Base-by-base conservation (phyloP, 75 land plant species). In the Ceratopteris richardii region DNA sequence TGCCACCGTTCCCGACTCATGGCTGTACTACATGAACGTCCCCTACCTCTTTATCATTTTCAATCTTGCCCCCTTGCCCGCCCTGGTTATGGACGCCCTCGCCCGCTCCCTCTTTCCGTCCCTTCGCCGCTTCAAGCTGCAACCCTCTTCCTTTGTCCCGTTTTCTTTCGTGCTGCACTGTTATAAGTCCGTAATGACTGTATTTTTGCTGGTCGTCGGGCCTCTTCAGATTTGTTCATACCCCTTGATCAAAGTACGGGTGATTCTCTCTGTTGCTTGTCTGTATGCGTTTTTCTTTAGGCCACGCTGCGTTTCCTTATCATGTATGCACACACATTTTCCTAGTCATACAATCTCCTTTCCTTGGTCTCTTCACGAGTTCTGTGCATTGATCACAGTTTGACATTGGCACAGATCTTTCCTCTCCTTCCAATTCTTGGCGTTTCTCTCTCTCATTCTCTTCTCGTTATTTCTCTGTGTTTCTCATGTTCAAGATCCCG, bases 141-240 rank as follows among this genome's bases (percentile, higher is more conserved):
- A 74, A 61, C 72, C 77, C 26, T 59, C 66, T 31, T 53, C 68
- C 42, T 60, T 62, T 55, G 58, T 36, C 46, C 16, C 51, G 22
- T 17, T 27, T 0, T 21, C 47, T 25, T 59, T 26, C 22, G 51
- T 62, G 1, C 42, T 63, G 39, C 44, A 44, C 36, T 74, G 77
- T 46, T 74, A 74, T 36, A 68, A 58, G 54, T 21, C 6, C 28
- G 72, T 68, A 19, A 63, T 68, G 71, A 21, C 22, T 31, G n/a
- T 37, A 41, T 68, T 74, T 27, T 57, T 62, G 56, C 48, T 62
- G n/a, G 66, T 74, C 37, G 77, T 74, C 17, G 66, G 58, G 18
- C 77, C 77, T 1, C 57, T 74, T 58, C 77, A 74, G 66, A 46
- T 74, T 1, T 39, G 29, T 21, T 74, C 77, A 17, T 74, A 54